phyloP scores from a whole-genome alignment of 306 rosid genomes.

The Gleditsia sinensis region DNA sequence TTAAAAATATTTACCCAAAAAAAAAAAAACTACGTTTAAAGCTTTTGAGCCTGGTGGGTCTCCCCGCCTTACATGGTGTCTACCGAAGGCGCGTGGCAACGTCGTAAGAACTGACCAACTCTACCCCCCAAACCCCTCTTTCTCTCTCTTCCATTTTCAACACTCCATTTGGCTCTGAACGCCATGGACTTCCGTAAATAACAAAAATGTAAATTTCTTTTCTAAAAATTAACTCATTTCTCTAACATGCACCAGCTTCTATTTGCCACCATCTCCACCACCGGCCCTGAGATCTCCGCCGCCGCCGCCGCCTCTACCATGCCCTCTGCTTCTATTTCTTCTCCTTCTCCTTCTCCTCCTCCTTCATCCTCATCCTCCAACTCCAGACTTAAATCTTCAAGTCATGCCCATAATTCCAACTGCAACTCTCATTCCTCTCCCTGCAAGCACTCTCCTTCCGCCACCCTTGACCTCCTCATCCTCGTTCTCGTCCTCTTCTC shows the following conservation, averaged over 20 bases:
- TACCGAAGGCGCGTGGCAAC: background rate
- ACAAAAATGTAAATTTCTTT: background rate
- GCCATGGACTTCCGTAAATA: background rate
- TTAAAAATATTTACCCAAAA: too few relatives aligned
- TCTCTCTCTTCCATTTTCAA: background rate
- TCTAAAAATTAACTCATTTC: background rate
- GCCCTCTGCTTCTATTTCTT: slow-evolving; percentile 21
- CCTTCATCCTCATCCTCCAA: slow-evolving; percentile 18
- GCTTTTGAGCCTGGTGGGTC: background rate
- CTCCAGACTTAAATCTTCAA: slow-evolving; percentile 51
- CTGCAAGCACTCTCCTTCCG: slow-evolving; percentile 68
- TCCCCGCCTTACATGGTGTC: background rate
- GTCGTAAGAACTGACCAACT: background rate
- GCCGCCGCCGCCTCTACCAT: slow-evolving; percentile 24
- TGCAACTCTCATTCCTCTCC: slow-evolving; percentile 44
- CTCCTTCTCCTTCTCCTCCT: slow-evolving; percentile 17
- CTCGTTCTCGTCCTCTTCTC: slow-evolving; percentile 83
- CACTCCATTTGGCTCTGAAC: background rate
- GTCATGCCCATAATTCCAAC: slow-evolving; percentile 40
- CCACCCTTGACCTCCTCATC: slow-evolving; percentile 84
- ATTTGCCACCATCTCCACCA: slow-evolving; percentile 44
- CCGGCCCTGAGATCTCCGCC: background rate
- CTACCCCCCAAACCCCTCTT: background rate
- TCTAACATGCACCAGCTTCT: slow-evolving; percentile 57
- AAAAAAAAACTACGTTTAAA: too few relatives aligned